These are phyloP conservation scores for Poronia punctata DNA, from an alignment of 495 filamentous ascomycete genomes.

Conservation along the genomic window DNA sequence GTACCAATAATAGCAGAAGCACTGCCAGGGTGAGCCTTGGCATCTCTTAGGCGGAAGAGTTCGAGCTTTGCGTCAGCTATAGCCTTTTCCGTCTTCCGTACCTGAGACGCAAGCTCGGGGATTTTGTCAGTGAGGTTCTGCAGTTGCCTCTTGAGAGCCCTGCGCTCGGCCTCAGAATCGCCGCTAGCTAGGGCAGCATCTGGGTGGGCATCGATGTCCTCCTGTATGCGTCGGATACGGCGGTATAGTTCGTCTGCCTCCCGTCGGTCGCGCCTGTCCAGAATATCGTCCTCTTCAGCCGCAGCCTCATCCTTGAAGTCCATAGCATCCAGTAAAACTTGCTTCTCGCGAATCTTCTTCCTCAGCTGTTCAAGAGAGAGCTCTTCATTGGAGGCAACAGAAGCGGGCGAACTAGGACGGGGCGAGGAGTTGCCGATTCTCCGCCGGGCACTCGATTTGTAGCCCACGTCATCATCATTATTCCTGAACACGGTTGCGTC, in stretches of 20 bases:
- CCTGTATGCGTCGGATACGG: conserved; percentile 87
- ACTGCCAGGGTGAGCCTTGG: conserved; percentile 81
- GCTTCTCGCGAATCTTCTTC: conserved; percentile 92
- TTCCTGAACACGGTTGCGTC: conserved; percentile 97
- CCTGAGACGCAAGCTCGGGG: conserved; percentile 85
- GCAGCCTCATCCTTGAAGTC: conserved; percentile 92
- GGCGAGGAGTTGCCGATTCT: conserved; percentile 75
- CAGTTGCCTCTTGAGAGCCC: conserved; percentile 78
- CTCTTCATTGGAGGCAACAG: conserved; percentile 67
- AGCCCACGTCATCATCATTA: conserved; percentile 83
- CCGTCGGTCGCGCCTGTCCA: conserved; percentile 83
- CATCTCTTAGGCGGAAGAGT: conserved; percentile 87
- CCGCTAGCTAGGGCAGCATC: conserved; percentile 63
- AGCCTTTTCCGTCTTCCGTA: conserved; percentile 80
- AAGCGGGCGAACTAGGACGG: conserved; percentile 64
- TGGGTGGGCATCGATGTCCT: conserved; percentile 91
- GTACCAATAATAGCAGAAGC: conserved; percentile 84
- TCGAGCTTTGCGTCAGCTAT: conserved; percentile 93
- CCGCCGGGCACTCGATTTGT: conserved; percentile 88
- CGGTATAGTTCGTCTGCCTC: conserved; percentile 93
- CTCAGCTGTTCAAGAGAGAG: conserved; percentile 76
- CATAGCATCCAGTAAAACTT: conserved; percentile 92
- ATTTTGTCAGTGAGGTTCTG: conserved; percentile 83
- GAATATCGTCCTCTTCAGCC: conserved; percentile 82
- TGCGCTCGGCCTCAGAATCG: conserved; percentile 80